Percentiles rank a stretch among this genome's conserved stretches.
Conservation (phyloP, 139 green algal species). For the Chlamydomonas asymmetrica region DNA sequence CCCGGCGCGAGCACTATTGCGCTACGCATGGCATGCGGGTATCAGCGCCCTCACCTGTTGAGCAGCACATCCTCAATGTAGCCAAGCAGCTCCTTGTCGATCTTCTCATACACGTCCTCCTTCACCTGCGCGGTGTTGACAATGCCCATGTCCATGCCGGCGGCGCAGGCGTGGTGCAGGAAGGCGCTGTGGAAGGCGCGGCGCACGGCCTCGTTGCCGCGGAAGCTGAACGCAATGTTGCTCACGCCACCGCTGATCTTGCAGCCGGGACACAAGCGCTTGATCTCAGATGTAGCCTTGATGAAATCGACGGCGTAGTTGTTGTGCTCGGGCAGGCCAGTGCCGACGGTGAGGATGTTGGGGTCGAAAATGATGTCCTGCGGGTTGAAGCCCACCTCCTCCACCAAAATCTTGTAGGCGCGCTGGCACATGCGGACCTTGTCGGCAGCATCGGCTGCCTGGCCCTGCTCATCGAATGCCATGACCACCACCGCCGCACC, state of each 20-base stretch:
- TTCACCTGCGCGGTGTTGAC: conserved; percentile 93
- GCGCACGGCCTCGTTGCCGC: conserved; percentile 94
- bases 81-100: conserved; percentile 97
- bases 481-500: conserved; percentile 97
- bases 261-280: conserved; percentile 88
- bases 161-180: conserved; percentile 91
- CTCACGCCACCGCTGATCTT: conserved; percentile 97
- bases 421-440: conserved; percentile 93
- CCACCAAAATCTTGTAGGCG: conserved; percentile 94
- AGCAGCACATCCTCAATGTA: conserved; percentile 98
- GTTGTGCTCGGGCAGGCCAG: conserved; percentile 96
- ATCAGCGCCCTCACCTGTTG: conserved; percentile 76
- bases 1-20: no score
- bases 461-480: conserved; percentile 96
- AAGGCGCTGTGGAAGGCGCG: conserved; percentile 93
- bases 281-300: conserved; percentile 89
- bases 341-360: conserved; percentile 98
- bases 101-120: conserved; percentile 94
- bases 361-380: conserved; percentile 99
- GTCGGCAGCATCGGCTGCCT: conserved; percentile 73
- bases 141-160: conserved; percentile 99
- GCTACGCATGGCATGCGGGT: no score
- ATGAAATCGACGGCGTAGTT: conserved; percentile 99
- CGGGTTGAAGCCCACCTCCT: conserved; percentile 92
- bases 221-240: conserved; percentile 99